phyloP scores from a whole-genome alignment of 2,329 filamentous ascomycete species.

The Cladosporium halotolerans region DNA sequence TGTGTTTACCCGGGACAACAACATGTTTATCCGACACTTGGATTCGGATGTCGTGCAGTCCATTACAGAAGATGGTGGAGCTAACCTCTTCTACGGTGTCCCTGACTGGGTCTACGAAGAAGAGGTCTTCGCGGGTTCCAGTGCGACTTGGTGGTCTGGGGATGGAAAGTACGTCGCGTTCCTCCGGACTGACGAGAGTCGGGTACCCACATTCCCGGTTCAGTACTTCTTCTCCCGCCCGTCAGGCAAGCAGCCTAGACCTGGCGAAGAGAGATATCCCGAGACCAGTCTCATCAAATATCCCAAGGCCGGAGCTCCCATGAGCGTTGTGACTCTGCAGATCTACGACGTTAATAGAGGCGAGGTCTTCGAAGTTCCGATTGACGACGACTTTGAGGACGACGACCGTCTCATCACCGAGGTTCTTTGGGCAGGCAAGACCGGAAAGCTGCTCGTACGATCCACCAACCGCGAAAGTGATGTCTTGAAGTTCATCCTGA shows the following conservation, averaged over 20 bases:
- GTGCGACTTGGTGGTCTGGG: slow-evolving; percentile 90
- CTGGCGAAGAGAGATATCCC: slow-evolving; percentile 80
- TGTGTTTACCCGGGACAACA: slow-evolving; percentile 86
- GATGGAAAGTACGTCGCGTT: slow-evolving; percentile 88
- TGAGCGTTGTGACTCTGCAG: slow-evolving; percentile 78
- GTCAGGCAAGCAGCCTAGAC: slow-evolving; percentile 60
- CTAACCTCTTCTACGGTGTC: slow-evolving; percentile 87
- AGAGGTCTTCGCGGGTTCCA: slow-evolving; percentile 73
- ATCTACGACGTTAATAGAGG: slow-evolving; percentile 79
- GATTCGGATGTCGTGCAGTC: slow-evolving; percentile 55
- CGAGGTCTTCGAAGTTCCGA: slow-evolving; percentile 73
- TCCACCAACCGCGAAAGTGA: slow-evolving; percentile 94
- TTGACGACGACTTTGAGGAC: slow-evolving; percentile 70
- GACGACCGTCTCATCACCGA: slow-evolving; percentile 87
- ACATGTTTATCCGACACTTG: slow-evolving; percentile 72
- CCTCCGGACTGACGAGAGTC: slow-evolving; percentile 85
- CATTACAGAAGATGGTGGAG: slow-evolving; percentile 80
- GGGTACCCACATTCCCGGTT: slow-evolving; percentile 84
- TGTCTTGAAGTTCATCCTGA: slow-evolving; percentile 75
- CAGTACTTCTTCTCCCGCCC: slow-evolving; percentile 89
- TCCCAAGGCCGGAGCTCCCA: slow-evolving; percentile 89
- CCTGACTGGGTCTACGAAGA: slow-evolving; percentile 97
- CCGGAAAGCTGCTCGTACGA: slow-evolving; percentile 72
- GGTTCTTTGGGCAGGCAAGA: slow-evolving; percentile 76
- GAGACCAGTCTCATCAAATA: slow-evolving; percentile 93